Percentiles rank a stretch among this genome's conserved stretches.
phyloP scores from a whole-genome alignment of 1,284 basidiomycete genomes.

The Ceratobasidium sp. region DNA sequence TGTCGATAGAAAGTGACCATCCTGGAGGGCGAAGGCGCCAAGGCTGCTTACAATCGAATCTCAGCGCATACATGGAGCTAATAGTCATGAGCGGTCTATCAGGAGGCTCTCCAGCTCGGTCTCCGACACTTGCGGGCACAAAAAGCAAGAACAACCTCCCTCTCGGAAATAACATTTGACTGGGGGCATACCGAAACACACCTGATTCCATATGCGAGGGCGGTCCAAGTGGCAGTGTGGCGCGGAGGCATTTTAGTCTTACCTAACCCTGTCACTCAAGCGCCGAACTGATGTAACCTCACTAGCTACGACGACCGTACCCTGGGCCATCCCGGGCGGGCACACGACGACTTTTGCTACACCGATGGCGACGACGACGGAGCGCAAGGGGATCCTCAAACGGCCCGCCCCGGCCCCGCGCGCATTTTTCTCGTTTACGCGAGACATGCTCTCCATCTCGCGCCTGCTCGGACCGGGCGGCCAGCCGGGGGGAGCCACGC shows the following conservation, averaged over 20 bases:
- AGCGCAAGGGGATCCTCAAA: constrained; percentile 84
- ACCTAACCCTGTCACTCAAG: constrained; percentile 19
- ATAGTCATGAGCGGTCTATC: too few relatives aligned
- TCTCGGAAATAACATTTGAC: too few relatives aligned
- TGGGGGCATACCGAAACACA: too few relatives aligned
- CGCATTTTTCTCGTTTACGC: constrained; percentile 72
- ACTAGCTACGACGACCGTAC: background rate
- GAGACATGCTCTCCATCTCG: constrained; percentile 46
- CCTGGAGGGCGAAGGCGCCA: too few relatives aligned
- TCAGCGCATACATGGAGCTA: too few relatives aligned
- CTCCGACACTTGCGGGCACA: too few relatives aligned
- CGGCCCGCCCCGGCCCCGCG: constrained; percentile 77
- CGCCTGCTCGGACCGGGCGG: constrained; percentile 37
- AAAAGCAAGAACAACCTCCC: too few relatives aligned
- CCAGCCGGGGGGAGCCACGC: constrained; percentile 23
- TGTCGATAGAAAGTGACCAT: too few relatives aligned
- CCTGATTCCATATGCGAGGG: too few relatives aligned
- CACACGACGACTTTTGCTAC: constrained; percentile 3
- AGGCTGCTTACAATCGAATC: too few relatives aligned
- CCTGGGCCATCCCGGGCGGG: constrained; percentile 14
- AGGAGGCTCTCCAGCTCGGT: too few relatives aligned
- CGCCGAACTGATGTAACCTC: constrained; percentile 24
- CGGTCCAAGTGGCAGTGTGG: background rate
- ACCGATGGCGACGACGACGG: constrained; percentile 62
- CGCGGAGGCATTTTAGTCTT: background rate